Percentiles rank a stretch among this genome's conserved stretches.
phyloP scores from a whole-genome alignment of 2,329 filamentous ascomycete genomes.

The Blumeria graminis region DNA sequence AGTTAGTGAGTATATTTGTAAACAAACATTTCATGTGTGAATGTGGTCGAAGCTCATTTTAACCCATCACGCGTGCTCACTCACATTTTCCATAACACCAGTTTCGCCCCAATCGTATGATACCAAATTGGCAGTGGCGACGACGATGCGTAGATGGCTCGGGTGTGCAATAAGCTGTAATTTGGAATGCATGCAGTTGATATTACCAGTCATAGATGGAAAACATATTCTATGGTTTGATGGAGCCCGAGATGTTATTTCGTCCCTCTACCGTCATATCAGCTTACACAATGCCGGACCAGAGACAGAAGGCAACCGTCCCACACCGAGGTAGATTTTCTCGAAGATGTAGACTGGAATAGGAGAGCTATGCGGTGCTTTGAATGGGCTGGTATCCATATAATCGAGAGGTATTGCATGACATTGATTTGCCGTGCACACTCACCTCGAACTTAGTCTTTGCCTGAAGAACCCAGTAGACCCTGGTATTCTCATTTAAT shows the following conservation, averaged over 20 bases:
- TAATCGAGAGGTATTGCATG: too few species aligned
- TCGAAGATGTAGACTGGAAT: too few species aligned
- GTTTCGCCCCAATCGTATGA: conserved; percentile 46
- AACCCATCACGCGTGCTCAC: conserved; percentile 6
- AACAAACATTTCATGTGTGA: neutral
- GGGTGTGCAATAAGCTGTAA: conserved; percentile 69
- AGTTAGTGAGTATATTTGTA: neutral
- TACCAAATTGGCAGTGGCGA: conserved; percentile 72
- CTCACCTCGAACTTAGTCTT: conserved; percentile 23
- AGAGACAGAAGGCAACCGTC: too few species aligned
- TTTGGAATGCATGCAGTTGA: conserved; percentile 79
- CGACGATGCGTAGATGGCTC: conserved; percentile 47
- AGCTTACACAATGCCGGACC: too few species aligned
- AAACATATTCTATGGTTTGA: conserved; percentile 50
- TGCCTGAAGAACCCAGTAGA: conserved; percentile 36
- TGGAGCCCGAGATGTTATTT: conserved; percentile 25
- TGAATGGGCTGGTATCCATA: too few species aligned
- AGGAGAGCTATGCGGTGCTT: too few species aligned
- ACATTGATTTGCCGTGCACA: too few species aligned
- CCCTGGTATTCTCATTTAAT: conserved; percentile 35
- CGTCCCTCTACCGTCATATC: conserved; percentile 19
- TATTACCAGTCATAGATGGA: conserved; percentile 43
- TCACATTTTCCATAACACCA: conserved; percentile 63
- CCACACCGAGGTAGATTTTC: too few species aligned
- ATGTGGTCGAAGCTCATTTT: conserved; percentile 3